Evolutionary conservation across 257 asterid genomes (phyloP).

Genomic region (Ballota nigra): DNA sequence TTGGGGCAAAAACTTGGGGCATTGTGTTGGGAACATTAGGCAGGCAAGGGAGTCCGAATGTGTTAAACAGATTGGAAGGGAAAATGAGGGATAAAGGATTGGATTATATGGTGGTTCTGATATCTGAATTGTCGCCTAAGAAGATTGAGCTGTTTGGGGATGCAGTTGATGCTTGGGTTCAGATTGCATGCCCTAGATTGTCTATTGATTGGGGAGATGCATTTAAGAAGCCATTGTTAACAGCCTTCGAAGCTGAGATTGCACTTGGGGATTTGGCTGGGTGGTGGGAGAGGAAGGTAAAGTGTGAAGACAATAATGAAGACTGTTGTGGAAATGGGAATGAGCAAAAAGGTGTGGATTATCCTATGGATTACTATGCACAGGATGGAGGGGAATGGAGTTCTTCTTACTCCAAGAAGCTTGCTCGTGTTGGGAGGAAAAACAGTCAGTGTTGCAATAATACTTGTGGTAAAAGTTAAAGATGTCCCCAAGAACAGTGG

Average conservation of each 20-base stretch:
- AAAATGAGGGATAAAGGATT: constrained; percentile 77
- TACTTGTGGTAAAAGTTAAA: constrained; percentile 24
- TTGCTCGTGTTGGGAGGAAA: constrained; percentile 34
- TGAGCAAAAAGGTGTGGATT: constrained; percentile 48
- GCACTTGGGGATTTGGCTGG: constrained; percentile 84
- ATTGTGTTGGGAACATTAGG: constrained; percentile 87
- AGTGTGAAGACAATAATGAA: constrained; percentile 30
- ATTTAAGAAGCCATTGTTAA: constrained; percentile 75
- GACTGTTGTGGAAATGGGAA: constrained; percentile 41
- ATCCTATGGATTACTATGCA: constrained; percentile 97
- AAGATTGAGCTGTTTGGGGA: constrained; percentile 84
- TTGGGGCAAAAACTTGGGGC: constrained; percentile 75
- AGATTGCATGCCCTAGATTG: constrained; percentile 93
- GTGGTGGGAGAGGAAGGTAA: constrained; percentile 90
- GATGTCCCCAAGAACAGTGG: not conserved
- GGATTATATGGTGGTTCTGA: constrained; percentile 77
- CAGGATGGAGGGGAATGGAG: constrained; percentile 98
- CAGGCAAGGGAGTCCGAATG: constrained; percentile 81
- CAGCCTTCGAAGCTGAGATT: constrained; percentile 93
- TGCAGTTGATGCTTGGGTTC: constrained; percentile 92
- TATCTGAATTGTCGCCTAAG: constrained; percentile 86
- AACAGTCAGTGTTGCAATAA: constrained; percentile 39
- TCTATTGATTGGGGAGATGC: constrained; percentile 99
- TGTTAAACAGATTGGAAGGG: constrained; percentile 74
- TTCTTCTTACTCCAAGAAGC: constrained; percentile 76